Evolutionary conservation across 306 rosid species (phyloP).

Genomic region (Morella rubra): DNA sequence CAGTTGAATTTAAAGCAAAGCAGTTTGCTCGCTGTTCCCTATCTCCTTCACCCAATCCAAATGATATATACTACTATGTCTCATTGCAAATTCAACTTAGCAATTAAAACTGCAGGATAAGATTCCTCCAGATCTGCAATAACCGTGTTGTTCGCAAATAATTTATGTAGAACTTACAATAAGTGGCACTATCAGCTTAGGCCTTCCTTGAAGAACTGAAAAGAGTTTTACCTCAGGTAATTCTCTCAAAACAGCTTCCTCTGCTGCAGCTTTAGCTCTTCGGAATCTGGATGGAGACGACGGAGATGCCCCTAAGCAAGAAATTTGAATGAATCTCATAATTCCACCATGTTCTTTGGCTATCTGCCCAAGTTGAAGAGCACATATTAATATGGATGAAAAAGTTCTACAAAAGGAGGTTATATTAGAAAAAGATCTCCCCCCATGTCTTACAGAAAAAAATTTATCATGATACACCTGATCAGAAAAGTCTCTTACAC

Average conservation of each 20-base stretch:
- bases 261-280: slow-evolving; percentile 88
- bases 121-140: slow-evolving; percentile 1
- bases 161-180: slow-evolving; percentile 14
- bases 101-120: slow-evolving; percentile 17
- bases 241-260: slow-evolving; percentile 76
- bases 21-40: slow-evolving; percentile 4
- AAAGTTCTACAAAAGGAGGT: background rate
- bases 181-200: slow-evolving; percentile 15
- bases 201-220: slow-evolving; percentile 4
- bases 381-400: background rate
- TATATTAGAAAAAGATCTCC: background rate
- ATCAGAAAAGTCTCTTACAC: background rate
- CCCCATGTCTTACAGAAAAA: background rate
- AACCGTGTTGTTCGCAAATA: background rate
- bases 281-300: slow-evolving; percentile 82
- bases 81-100: slow-evolving; percentile 12
- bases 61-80: slow-evolving; percentile 1
- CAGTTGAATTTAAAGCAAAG: background rate
- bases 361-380: slow-evolving; percentile 53
- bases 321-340: slow-evolving; percentile 87
- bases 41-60: slow-evolving; percentile 11
- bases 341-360: slow-evolving; percentile 98
- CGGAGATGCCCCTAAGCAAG: slow-evolving; percentile 86
- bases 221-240: slow-evolving; percentile 70
- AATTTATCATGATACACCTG: background rate